A percentile compares a stretch with the other conserved stretches of the same genome.
Evolutionary conservation across 306 rosid species (phyloP).

Genomic region (Hylodesmum podocarpum): DNA sequence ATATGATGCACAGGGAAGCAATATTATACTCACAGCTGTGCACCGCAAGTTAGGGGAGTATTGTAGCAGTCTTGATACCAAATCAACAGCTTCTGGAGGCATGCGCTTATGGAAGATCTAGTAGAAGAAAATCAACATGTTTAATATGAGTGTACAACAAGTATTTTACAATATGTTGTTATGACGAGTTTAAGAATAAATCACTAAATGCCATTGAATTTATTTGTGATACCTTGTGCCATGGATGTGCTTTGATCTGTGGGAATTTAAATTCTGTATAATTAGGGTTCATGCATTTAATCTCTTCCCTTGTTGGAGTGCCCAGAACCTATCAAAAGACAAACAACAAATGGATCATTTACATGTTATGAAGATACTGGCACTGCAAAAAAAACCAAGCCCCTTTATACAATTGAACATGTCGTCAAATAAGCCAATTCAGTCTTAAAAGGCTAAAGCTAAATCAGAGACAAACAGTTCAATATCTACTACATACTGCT

Average conservation of each 20-base stretch:
- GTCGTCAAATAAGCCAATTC: slow-evolving; percentile 5
- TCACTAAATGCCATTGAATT: neutral
- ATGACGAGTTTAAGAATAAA: neutral
- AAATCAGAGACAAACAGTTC: neutral
- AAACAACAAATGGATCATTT: slow-evolving; percentile 24
- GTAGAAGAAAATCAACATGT: slow-evolving; percentile 11
- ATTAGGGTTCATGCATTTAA: slow-evolving; percentile 98
- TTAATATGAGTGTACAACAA: slow-evolving; percentile 9
- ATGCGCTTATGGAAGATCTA: slow-evolving; percentile 95
- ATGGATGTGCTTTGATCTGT: slow-evolving; percentile 97
- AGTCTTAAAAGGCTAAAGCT: neutral
- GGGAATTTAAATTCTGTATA: slow-evolving; percentile 98
- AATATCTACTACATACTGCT: neutral
- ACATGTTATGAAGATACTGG: slow-evolving; percentile 5
- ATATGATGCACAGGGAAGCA: too few species aligned
- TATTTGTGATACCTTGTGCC: slow-evolving; percentile 80
- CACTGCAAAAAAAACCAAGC: neutral
- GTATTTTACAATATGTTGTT: slow-evolving; percentile 1
- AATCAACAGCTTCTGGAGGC: slow-evolving; percentile 99
- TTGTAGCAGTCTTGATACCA: slow-evolving; percentile 90
- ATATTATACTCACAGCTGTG: slow-evolving; percentile 79
- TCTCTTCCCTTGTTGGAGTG: slow-evolving; percentile 98
- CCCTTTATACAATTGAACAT: slow-evolving; percentile 1
- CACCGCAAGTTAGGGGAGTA: slow-evolving; percentile 95
- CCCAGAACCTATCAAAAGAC: slow-evolving; percentile 76